Conservation (phyloP, 352 stramenopile genomes). For the Globisporangium echinulatum region DNA sequence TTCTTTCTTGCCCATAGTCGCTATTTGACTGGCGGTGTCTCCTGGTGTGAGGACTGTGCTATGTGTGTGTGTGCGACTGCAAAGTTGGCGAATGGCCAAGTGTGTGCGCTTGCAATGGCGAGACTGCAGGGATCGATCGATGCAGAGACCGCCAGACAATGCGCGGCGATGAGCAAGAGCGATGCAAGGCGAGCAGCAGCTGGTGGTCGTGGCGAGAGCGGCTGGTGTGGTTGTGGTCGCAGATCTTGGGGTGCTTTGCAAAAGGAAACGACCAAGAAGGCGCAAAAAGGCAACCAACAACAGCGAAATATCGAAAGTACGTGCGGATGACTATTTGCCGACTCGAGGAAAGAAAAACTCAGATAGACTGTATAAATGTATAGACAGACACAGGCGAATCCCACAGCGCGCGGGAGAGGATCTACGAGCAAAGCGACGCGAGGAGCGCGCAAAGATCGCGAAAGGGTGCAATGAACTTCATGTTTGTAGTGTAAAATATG, state of each 20-base stretch:
- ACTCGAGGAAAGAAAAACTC: no score
- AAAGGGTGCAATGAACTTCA: neutral
- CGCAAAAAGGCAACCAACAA: no score
- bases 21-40: neutral
- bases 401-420: neutral
- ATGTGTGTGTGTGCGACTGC: neutral
- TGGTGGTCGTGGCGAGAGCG: neutral
- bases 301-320: neutral
- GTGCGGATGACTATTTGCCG: no score
- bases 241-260: neutral
- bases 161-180: no score
- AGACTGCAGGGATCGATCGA: neutral
- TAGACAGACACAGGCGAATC: no score
- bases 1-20: constrained; percentile 28
- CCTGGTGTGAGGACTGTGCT: neutral
- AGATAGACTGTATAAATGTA: no score
- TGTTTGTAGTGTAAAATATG: neutral
- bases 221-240: neutral
- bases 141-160: no score
- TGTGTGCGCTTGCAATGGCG: neutral
- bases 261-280: no score
- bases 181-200: neutral
- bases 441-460: neutral
- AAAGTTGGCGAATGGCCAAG: neutral
- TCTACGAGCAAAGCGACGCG: neutral